Percentiles rank a stretch among this genome's conserved stretches.
Conservation (phyloP, 345 rosid species). For the Camelina hispida region DNA sequence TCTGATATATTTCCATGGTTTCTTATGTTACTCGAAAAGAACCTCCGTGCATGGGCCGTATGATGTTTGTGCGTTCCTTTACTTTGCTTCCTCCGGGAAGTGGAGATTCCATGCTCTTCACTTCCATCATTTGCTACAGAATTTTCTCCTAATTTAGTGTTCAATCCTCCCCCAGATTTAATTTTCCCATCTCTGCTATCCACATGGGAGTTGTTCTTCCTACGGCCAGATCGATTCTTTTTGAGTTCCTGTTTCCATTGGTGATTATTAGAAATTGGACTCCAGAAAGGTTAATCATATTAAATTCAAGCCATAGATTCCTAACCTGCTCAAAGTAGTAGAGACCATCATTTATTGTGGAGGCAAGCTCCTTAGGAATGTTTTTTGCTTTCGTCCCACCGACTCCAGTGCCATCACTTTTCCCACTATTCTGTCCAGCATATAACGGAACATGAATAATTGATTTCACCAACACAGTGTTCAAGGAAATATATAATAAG, state of each 20-base stretch:
- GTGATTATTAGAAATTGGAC: slow-evolving; percentile 16
- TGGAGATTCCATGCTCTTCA: slow-evolving; percentile 64
- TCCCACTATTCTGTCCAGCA: slow-evolving; percentile 71
- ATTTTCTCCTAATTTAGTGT: slow-evolving; percentile 54
- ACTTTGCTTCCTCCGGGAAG: slow-evolving; percentile 63
- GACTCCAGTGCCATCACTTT: slow-evolving; percentile 53
- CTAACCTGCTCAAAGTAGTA: slow-evolving; percentile 90
- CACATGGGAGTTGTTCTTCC: slow-evolving; percentile 55
- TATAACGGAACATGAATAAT: slow-evolving; percentile 33
- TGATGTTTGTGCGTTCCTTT: slow-evolving; percentile 69
- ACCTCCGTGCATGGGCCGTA: slow-evolving; percentile 64
- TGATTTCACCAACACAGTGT: slow-evolving; percentile 31
- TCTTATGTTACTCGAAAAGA: slow-evolving; percentile 81
- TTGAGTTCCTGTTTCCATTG: slow-evolving; percentile 69
- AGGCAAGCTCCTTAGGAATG: slow-evolving; percentile 80
- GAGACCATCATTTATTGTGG: slow-evolving; percentile 90
- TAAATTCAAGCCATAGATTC: background rate
- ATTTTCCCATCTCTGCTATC: slow-evolving; percentile 67
- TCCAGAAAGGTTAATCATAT: slow-evolving; percentile 1
- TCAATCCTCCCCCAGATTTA: slow-evolving; percentile 51
- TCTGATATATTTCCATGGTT: slow-evolving; percentile 78
- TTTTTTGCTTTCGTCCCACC: slow-evolving; percentile 55
- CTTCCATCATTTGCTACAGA: slow-evolving; percentile 51
- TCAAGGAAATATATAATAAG: background rate
- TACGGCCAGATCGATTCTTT: slow-evolving; percentile 58